These are phyloP conservation scores for Elsinoe necatrix DNA, from an alignment of 2,329 filamentous ascomycete species.

Conservation along the genomic window DNA sequence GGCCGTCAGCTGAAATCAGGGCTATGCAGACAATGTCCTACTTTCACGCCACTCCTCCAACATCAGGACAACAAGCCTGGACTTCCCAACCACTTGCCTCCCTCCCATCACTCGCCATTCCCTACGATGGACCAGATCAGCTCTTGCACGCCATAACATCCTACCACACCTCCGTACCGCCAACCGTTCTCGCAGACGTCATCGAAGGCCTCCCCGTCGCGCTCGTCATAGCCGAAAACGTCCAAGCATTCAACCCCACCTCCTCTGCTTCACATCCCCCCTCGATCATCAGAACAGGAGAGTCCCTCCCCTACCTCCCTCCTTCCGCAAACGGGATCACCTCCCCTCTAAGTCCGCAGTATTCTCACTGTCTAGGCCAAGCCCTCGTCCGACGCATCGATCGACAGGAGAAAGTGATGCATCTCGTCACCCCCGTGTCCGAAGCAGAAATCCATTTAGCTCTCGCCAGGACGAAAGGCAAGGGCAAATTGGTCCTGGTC, in stretches of 20 bases:
- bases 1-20: constrained; percentile 58
- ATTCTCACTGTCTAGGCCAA: constrained; percentile 54
- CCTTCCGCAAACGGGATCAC: constrained; percentile 38
- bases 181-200: constrained; percentile 52
- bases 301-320: constrained; percentile 55
- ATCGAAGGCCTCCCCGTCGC: constrained; percentile 65
- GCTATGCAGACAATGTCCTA: constrained; percentile 75
- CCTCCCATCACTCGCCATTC: not conserved
- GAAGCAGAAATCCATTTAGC: constrained; percentile 22
- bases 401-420: constrained; percentile 43
- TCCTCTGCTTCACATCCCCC: not conserved
- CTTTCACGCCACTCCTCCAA: constrained; percentile 48
- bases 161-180: constrained; percentile 56
- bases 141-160: constrained; percentile 54
- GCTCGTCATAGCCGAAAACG: constrained; percentile 53
- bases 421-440: constrained; percentile 56
- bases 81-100: constrained; percentile 4
- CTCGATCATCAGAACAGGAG: constrained; percentile 32
- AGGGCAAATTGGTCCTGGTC: constrained; percentile 52
- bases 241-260: constrained; percentile 25
- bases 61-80: not conserved
- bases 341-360: constrained; percentile 47
- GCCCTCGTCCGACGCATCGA: constrained; percentile 66
- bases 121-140: constrained; percentile 14
- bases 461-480: constrained; percentile 19